Percentiles rank a stretch among this genome's conserved stretches.
phyloP scores from a whole-genome alignment of 2,329 filamentous ascomycete species.

The Fusarium coicis region DNA sequence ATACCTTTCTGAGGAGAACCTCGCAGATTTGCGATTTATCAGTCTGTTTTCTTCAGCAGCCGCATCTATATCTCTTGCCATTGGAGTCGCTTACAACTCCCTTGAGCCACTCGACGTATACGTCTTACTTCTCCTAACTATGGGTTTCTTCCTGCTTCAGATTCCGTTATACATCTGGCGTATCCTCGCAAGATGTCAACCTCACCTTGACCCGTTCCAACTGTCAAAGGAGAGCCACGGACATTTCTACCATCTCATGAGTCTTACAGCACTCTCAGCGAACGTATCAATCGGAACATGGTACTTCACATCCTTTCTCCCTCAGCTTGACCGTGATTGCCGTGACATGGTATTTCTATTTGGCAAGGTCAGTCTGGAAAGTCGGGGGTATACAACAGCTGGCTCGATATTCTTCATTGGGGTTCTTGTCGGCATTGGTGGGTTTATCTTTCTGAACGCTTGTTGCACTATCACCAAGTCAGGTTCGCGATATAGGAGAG shows the following conservation, averaged over 20 bases:
- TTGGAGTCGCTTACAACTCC: slow-evolving; percentile 32
- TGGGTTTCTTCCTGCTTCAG: slow-evolving; percentile 47
- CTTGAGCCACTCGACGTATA: slow-evolving; percentile 48
- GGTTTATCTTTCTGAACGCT: slow-evolving; percentile 39
- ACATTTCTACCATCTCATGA: slow-evolving; percentile 41
- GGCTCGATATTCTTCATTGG: slow-evolving; percentile 48
- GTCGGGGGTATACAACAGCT: slow-evolving; percentile 42
- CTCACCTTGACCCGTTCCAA: slow-evolving; percentile 46
- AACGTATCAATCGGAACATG: slow-evolving; percentile 47
- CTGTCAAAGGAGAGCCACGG: slow-evolving; percentile 43
- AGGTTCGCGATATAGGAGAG: slow-evolving; percentile 30
- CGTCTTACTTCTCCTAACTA: slow-evolving; percentile 46
- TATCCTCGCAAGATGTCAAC: slow-evolving; percentile 45
- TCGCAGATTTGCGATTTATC: slow-evolving; percentile 46
- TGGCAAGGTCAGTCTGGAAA: slow-evolving; percentile 43
- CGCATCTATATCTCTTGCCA: slow-evolving; percentile 44
- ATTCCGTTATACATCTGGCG: slow-evolving; percentile 51
- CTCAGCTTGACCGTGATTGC: slow-evolving; percentile 39
- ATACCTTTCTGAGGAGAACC: slow-evolving; percentile 44
- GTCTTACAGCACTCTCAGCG: slow-evolving; percentile 42
- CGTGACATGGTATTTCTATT: slow-evolving; percentile 49
- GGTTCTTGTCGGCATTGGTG: slow-evolving; percentile 39
- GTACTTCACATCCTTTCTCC: slow-evolving; percentile 46
- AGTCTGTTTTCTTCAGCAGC: slow-evolving; percentile 47
- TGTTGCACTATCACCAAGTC: slow-evolving; percentile 37